phyloP scores from a whole-genome alignment of 2,329 filamentous ascomycete genomes.

The Aspergillus tamarii region DNA sequence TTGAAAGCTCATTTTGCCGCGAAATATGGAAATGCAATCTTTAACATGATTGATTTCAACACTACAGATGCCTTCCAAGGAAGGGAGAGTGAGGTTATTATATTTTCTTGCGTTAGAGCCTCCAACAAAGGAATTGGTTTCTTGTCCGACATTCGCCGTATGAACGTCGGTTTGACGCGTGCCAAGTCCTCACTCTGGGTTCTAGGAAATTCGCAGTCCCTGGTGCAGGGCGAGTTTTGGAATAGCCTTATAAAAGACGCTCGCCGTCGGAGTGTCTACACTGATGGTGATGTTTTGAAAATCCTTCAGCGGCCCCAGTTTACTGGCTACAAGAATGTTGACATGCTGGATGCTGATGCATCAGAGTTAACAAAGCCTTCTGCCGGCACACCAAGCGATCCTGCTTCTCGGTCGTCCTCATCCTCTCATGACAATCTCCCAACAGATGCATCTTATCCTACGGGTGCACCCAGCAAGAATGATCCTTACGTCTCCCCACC shows the following conservation, averaged over 20 bases:
- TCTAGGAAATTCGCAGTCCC: slow-evolving; percentile 83
- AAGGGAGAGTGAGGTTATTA: slow-evolving; percentile 95
- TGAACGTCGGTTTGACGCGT: slow-evolving; percentile 98
- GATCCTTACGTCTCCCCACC: slow-evolving; percentile 30
- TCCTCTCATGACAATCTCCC: slow-evolving; percentile 26
- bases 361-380: slow-evolving; percentile 17
- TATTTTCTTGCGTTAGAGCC: slow-evolving; percentile 96
- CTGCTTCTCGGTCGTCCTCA: slow-evolving; percentile 38
- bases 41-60: slow-evolving; percentile 89
- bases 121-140: slow-evolving; percentile 95
- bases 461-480: slow-evolving; percentile 29
- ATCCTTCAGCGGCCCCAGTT: slow-evolving; percentile 60
- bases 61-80: slow-evolving; percentile 98
- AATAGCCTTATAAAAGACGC: slow-evolving; percentile 82
- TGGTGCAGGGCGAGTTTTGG: slow-evolving; percentile 91
- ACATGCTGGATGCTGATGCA: slow-evolving; percentile 45
- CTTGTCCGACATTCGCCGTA: slow-evolving; percentile 95
- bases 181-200: slow-evolving; percentile 98
- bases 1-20: slow-evolving; percentile 74
- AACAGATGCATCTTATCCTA: slow-evolving; percentile 24
- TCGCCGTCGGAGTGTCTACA: slow-evolving; percentile 73
- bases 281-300: slow-evolving; percentile 63
- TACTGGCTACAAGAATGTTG: slow-evolving; percentile 46
- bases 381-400: slow-evolving; percentile 24
- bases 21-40: slow-evolving; percentile 74